Evolutionary conservation across 371 early-diverging fungal genomes (phyloP).

Genomic region (Basidiobolus meristosporus): DNA sequence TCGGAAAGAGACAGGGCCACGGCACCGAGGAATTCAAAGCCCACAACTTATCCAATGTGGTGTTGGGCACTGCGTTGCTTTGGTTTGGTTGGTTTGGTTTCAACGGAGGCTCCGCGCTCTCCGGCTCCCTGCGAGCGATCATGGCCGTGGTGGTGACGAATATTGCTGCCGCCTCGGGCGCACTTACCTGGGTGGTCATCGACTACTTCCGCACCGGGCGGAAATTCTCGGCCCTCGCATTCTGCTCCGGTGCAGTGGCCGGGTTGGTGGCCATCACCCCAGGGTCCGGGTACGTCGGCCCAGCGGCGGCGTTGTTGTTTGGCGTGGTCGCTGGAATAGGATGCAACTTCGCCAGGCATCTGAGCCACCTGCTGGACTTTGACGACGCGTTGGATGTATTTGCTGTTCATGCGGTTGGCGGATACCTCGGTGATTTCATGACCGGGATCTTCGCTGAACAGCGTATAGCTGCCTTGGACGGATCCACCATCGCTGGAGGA

Average conservation of each 20-base stretch:
- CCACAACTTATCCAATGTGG: slow-evolving; percentile 77
- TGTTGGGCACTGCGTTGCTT: slow-evolving; percentile 66
- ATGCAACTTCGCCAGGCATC: slow-evolving; percentile 60
- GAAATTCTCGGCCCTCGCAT: slow-evolving; percentile 70
- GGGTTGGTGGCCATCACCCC: slow-evolving; percentile 91
- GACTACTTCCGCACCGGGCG: slow-evolving; percentile 52
- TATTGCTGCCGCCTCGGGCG: slow-evolving; percentile 64
- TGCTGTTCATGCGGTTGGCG: slow-evolving; percentile 78
- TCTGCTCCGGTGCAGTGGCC: slow-evolving; percentile 82
- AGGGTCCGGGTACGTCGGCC: slow-evolving; percentile 70
- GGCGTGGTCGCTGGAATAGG: slow-evolving; percentile 49
- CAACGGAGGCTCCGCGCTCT: slow-evolving; percentile 72
- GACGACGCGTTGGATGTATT: slow-evolving; percentile 85
- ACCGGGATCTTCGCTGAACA: slow-evolving; percentile 80
- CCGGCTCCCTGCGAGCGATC: slow-evolving; percentile 62
- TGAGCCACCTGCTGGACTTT: slow-evolving; percentile 61
- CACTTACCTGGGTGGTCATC: slow-evolving; percentile 61
- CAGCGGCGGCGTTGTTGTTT: slow-evolving; percentile 59
- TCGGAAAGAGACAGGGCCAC: slow-evolving; percentile 60
- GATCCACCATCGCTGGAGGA: slow-evolving; percentile 48
- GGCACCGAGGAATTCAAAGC: slow-evolving; percentile 52
- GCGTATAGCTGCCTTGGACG: slow-evolving; percentile 54
- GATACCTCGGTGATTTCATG: slow-evolving; percentile 61
- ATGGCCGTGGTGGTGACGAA: slow-evolving; percentile 75
- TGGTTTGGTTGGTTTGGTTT: slow-evolving; percentile 89